These are phyloP conservation scores for Rhizophagus clarus DNA, from an alignment of 192 early-diverging fungal species.

Conservation along the genomic window DNA sequence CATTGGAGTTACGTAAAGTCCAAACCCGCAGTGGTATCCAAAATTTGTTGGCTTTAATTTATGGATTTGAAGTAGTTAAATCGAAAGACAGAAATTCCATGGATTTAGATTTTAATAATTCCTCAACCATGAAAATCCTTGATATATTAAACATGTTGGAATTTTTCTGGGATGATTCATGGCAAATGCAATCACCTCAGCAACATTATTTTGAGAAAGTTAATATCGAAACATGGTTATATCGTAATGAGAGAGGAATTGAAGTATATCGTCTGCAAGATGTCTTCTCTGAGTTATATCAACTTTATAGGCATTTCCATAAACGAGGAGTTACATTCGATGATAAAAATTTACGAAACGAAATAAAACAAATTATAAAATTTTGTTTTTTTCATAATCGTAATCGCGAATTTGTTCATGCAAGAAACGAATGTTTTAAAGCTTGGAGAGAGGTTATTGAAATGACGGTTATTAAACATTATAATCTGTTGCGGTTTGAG, in stretches of 20 bases:
- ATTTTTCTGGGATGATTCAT: conserved; percentile 54
- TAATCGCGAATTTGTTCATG: conserved; percentile 65
- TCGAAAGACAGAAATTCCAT: conserved; percentile 38
- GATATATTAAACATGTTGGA: conserved; percentile 74
- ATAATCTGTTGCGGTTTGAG: conserved; percentile 65
- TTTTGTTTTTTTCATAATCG: conserved; percentile 76
- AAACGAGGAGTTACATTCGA: conserved; percentile 44
- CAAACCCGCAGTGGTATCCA: conserved; percentile 42
- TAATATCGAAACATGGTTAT: conserved; percentile 50
- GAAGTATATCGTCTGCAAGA: conserved; percentile 71
- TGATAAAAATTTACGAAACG: conserved; percentile 51
- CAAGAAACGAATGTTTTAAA: conserved; percentile 67
- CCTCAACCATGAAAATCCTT: conserved; percentile 58
- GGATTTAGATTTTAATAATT: conserved; percentile 39
- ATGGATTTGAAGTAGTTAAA: conserved; percentile 37
- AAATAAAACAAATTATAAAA: conserved; percentile 63
- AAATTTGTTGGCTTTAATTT: conserved; percentile 50
- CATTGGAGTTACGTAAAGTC: conserved; percentile 80
- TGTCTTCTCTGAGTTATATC: conserved; percentile 60
- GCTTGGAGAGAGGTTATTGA: conserved; percentile 86
- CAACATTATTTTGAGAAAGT: conserved; percentile 48
- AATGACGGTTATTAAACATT: conserved; percentile 65
- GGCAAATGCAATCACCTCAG: conserved; percentile 34
- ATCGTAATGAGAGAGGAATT: conserved; percentile 59
- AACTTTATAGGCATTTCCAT: conserved; percentile 47